Evolutionary conservation across 495 filamentous ascomycete genomes (phyloP).

Genomic region (Amniculicola lignicola): DNA sequence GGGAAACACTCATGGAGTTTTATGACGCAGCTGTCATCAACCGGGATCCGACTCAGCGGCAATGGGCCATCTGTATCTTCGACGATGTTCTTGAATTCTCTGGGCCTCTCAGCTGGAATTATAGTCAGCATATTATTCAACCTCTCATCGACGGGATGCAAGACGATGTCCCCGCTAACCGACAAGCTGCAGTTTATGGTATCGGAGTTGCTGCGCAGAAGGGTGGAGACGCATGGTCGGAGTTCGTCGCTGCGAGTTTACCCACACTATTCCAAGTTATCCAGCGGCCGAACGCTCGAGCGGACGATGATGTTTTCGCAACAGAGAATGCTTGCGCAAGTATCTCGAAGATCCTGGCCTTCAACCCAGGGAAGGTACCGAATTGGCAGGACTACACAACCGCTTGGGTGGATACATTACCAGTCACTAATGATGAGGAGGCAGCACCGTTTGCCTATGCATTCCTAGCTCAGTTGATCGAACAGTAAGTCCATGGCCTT

Average conservation of each 20-base stretch:
- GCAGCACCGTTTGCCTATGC: conserved; percentile 95
- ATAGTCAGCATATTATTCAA: conserved; percentile 77
- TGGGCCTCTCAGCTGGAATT: conserved; percentile 75
- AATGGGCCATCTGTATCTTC: conserved; percentile 98
- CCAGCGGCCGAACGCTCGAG: conserved; percentile 71
- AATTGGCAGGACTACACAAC: conserved; percentile 68
- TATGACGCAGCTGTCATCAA: conserved; percentile 85
- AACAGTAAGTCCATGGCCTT: conserved; percentile 68
- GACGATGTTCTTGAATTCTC: conserved; percentile 99
- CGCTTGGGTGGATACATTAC: conserved; percentile 85
- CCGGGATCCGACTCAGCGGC: conserved; percentile 82
- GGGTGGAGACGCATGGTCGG: conserved; percentile 77
- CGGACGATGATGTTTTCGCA: conserved; percentile 93
- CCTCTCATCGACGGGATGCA: conserved; percentile 79
- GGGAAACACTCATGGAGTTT: conserved; percentile 77
- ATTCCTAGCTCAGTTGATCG: conserved; percentile 86
- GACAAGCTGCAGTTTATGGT: conserved; percentile 94
- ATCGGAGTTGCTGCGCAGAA: conserved; percentile 94
- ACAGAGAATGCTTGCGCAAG: conserved; percentile 96
- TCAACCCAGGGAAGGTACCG: conserved; percentile 69
- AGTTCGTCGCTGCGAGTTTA: conserved; percentile 75
- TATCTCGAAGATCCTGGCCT: conserved; percentile 94
- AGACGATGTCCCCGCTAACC: conserved; percentile 83
- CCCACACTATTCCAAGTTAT: conserved; percentile 80
- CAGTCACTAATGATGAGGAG: conserved; percentile 93